These are phyloP conservation scores for Colletotrichum sublineola DNA, from an alignment of 2,329 filamentous ascomycete genomes.

Conservation along the genomic window DNA sequence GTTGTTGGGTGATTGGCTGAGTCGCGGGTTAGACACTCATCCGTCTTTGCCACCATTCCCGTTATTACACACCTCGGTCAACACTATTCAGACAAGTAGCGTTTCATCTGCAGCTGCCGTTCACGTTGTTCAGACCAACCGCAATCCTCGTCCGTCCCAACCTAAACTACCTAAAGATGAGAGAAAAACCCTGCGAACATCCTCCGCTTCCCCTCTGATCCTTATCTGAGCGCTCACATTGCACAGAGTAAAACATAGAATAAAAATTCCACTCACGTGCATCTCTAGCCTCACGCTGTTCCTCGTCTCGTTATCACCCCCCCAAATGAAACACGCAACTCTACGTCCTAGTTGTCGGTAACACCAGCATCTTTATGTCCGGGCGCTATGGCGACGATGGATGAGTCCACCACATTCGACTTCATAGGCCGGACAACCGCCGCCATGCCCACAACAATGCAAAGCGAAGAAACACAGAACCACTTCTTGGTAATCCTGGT, in stretches of 20 bases:
- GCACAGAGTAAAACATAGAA: not conserved
- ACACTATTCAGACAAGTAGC: conserved; percentile 37
- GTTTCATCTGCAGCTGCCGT: conserved; percentile 36
- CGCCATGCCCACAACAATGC: not conserved
- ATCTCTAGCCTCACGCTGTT: not conserved
- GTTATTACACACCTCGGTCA: conserved; percentile 29
- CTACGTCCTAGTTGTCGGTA: not conserved
- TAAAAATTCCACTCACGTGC: conserved; percentile 8
- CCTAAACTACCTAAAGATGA: not conserved
- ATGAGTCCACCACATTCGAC: conserved; percentile 8
- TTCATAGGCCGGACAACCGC: conserved; percentile 1
- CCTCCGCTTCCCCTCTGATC: conserved; percentile 25
- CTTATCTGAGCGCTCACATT: conserved; percentile 9
- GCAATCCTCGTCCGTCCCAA: conserved; percentile 26
- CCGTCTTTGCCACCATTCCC: conserved; percentile 16
- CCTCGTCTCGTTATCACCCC: conserved; percentile 20
- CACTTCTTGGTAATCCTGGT: conserved; percentile 5
- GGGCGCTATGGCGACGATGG: not conserved
- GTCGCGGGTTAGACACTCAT: not conserved
- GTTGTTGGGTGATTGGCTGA: not conserved
- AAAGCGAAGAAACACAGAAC: conserved; percentile 19
- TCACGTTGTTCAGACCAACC: conserved; percentile 33
- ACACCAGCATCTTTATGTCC: conserved; percentile 5
- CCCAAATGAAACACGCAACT: conserved; percentile 25
- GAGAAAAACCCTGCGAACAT: conserved; percentile 36